These are phyloP conservation scores for Wickerhamiella galacta DNA, from an alignment of 805 yeast genomes.

Conservation along the genomic window DNA sequence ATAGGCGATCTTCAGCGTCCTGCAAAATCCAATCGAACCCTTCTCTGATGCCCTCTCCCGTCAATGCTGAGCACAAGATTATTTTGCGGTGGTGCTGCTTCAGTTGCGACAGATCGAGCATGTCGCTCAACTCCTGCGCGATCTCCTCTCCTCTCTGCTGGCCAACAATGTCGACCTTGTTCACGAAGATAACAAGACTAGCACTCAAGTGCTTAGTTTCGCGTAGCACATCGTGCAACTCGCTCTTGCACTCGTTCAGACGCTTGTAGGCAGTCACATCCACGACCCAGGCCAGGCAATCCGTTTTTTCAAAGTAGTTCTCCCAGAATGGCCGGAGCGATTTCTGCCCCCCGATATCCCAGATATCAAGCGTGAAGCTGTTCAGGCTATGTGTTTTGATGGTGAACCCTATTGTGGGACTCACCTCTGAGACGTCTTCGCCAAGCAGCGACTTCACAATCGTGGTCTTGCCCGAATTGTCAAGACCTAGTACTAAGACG, in stretches of 20 bases:
- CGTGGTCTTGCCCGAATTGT: slow-evolving; percentile 84
- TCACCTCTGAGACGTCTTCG: slow-evolving; percentile 35
- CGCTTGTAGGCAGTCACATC: slow-evolving; percentile 49
- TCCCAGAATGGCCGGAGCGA: slow-evolving; percentile 81
- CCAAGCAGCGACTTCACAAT: slow-evolving; percentile 43
- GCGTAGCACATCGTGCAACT: slow-evolving; percentile 41
- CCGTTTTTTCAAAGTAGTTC: slow-evolving; percentile 74
- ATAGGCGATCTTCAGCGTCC: slow-evolving; percentile 27
- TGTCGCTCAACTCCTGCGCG: slow-evolving; percentile 4
- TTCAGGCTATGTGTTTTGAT: slow-evolving; percentile 38
- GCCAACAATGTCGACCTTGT: slow-evolving; percentile 49
- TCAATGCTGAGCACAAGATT: slow-evolving; percentile 33
- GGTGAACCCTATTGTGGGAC: slow-evolving; percentile 85
- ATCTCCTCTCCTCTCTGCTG: slow-evolving; percentile 12
- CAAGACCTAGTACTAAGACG: slow-evolving; percentile 66
- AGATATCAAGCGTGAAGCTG: slow-evolving; percentile 22
- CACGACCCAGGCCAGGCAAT: slow-evolving; percentile 71
- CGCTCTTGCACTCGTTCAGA: slow-evolving; percentile 45
- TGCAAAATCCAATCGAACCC: slow-evolving; percentile 30
- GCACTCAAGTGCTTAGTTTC: slow-evolving; percentile 61
- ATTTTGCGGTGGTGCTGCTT: slow-evolving; percentile 28
- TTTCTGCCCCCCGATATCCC: slow-evolving; percentile 87
- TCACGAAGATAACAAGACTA: slow-evolving; percentile 49
- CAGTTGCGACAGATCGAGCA: slow-evolving; percentile 22
- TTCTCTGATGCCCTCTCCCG: slow-evolving; percentile 26